Evolutionary conservation across 2,329 filamentous ascomycete genomes (phyloP).

Genomic region (Colletotrichum agaves): DNA sequence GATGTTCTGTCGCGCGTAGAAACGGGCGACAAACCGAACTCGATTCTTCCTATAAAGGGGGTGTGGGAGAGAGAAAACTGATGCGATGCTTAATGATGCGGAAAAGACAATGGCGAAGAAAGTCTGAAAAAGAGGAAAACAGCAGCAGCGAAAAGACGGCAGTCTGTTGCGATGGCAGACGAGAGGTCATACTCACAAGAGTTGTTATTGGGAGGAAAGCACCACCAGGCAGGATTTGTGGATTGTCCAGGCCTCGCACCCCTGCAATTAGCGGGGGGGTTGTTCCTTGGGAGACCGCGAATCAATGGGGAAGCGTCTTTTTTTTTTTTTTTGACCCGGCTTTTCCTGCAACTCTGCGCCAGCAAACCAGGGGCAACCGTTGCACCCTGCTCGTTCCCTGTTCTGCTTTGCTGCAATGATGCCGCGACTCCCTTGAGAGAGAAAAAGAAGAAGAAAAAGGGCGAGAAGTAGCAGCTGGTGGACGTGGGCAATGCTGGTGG

Average conservation of each 20-base stretch:
- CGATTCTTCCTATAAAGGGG: slow-evolving; percentile 11
- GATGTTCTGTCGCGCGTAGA: slow-evolving; percentile 22
- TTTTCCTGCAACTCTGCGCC: slow-evolving; percentile 32
- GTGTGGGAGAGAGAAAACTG: neutral
- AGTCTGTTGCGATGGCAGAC: slow-evolving; percentile 21
- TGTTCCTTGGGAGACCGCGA: slow-evolving; percentile 39
- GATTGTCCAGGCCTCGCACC: slow-evolving; percentile 34
- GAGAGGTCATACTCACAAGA: slow-evolving; percentile 37
- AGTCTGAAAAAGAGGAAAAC: slow-evolving; percentile 1
- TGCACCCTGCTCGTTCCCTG: slow-evolving; percentile 25
- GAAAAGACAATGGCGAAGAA: slow-evolving; percentile 2
- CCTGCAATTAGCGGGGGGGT: slow-evolving; percentile 36
- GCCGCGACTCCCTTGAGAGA: slow-evolving; percentile 7
- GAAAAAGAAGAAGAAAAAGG: neutral
- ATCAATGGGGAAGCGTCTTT: slow-evolving; percentile 33
- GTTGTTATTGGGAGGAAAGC: slow-evolving; percentile 38
- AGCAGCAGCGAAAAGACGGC: slow-evolving; percentile 26
- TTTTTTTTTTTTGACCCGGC: slow-evolving; percentile 20
- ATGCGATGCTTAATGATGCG: neutral
- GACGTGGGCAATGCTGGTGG: slow-evolving; percentile 22
- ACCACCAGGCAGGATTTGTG: slow-evolving; percentile 34
- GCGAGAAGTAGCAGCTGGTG: neutral
- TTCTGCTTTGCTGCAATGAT: slow-evolving; percentile 23
- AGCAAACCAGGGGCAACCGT: slow-evolving; percentile 17
- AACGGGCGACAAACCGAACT: slow-evolving; percentile 20